Conservation (phyloP, 139 green algal species). For the Pleodorina starrii region DNA sequence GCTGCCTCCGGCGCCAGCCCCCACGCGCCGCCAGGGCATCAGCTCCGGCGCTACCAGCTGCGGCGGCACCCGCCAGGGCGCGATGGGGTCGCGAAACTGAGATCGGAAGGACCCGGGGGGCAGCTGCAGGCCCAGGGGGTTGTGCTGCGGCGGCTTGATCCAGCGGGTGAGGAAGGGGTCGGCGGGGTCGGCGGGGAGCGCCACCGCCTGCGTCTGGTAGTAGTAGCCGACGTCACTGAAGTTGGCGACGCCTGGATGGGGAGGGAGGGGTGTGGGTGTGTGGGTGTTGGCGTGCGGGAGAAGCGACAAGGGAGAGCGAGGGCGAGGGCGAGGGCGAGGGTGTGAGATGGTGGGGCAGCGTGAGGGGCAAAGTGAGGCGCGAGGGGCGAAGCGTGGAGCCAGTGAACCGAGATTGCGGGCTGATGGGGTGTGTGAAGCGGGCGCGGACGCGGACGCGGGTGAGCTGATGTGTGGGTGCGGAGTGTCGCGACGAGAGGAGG, state of each 20-base stretch:
- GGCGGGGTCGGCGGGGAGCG: slow-evolving; percentile 49
- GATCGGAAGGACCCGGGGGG: slow-evolving; percentile 49
- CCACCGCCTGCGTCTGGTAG: slow-evolving; percentile 57
- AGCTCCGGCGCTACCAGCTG: background rate
- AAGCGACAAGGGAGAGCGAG: background rate
- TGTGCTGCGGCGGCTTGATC: slow-evolving; percentile 47
- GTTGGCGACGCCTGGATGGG: slow-evolving; percentile 35
- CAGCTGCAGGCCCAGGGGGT: slow-evolving; percentile 40
- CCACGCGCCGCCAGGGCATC: background rate
- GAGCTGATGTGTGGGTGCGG: too few species aligned
- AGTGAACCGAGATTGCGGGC: too few species aligned
- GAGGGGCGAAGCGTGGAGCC: background rate
- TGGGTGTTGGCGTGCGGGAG: too few species aligned
- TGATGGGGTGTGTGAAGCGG: too few species aligned
- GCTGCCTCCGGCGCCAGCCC: background rate
- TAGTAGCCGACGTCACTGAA: slow-evolving; percentile 53
- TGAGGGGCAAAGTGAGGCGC: background rate
- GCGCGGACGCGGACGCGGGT: too few species aligned
- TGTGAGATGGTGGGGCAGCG: background rate
- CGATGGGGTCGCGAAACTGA: slow-evolving; percentile 66
- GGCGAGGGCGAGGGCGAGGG: background rate
- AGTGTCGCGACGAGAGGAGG: too few species aligned
- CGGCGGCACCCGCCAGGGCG: slow-evolving; percentile 38
- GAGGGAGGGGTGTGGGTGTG: background rate
- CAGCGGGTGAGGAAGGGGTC: slow-evolving; percentile 61